phyloP scores from a whole-genome alignment of 495 filamentous ascomycete genomes.

The Peziza echinospora region DNA sequence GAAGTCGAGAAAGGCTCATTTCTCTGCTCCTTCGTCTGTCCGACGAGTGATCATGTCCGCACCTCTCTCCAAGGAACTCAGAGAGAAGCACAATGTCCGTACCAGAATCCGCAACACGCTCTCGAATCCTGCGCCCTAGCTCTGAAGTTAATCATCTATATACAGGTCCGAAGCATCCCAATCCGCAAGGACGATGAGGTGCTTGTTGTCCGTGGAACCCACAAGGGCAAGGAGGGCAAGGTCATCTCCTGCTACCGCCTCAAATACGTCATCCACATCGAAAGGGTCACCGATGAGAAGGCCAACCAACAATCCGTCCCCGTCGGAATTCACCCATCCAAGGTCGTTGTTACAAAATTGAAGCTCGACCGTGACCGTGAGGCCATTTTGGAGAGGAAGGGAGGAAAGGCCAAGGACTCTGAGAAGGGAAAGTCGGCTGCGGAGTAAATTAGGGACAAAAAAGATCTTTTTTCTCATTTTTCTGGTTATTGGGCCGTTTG shows the following conservation, averaged over 20 bases:
- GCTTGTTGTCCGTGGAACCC: conserved; percentile 57
- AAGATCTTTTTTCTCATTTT: conserved; percentile 6
- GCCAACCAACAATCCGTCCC: conserved; percentile 77
- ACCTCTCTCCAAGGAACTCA: conserved; percentile 80
- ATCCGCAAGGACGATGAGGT: conserved; percentile 98
- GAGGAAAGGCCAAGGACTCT: conserved; percentile 30
- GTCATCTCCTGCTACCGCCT: conserved; percentile 92
- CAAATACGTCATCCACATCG: conserved; percentile 83
- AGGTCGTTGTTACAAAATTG: conserved; percentile 90
- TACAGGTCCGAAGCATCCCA: conserved; percentile 81
- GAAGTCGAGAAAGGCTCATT: conserved; percentile 97
- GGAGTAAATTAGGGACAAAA: conserved; percentile 15
- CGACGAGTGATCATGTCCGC: conserved; percentile 89
- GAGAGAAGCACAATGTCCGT: conserved; percentile 83
- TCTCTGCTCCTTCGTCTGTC: conserved; percentile 71
- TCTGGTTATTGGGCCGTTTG: background rate
- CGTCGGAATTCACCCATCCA: conserved; percentile 71
- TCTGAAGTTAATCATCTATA: background rate
- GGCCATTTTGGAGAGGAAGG: conserved; percentile 64
- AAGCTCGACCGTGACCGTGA: conserved; percentile 98
- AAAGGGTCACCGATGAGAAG: conserved; percentile 86
- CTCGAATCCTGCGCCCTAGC: background rate
- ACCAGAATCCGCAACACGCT: conserved; percentile 1
- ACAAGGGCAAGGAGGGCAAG: conserved; percentile 94
- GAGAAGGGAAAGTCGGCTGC: conserved; percentile 13